phyloP scores from a whole-genome alignment of 2,329 filamentous ascomycete genomes.

The Stagonosporopsis vannaccii region DNA sequence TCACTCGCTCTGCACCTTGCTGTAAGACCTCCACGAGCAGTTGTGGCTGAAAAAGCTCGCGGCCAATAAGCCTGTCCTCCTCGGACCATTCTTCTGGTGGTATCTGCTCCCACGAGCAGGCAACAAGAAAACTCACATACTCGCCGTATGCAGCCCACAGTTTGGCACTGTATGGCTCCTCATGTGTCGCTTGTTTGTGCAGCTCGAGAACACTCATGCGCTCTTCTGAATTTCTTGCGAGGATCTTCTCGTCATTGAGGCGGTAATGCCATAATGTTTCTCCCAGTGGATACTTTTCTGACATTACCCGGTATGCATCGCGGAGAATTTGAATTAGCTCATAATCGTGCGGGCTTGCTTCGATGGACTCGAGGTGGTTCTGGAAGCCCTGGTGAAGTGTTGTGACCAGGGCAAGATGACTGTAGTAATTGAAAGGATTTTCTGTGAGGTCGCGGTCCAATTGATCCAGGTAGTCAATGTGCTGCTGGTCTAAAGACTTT shows the following conservation, averaged over 20 bases:
- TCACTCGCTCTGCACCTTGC: slow-evolving; percentile 73
- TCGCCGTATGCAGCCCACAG: slow-evolving; percentile 82
- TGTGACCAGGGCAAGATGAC: slow-evolving; percentile 57
- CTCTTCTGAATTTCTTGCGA: slow-evolving; percentile 68
- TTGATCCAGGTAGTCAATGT: slow-evolving; percentile 54
- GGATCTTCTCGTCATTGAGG: slow-evolving; percentile 73
- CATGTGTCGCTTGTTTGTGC: slow-evolving; percentile 72
- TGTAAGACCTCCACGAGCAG: slow-evolving; percentile 73
- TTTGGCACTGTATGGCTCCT: slow-evolving; percentile 76
- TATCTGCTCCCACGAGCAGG: slow-evolving; percentile 65
- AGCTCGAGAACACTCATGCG: slow-evolving; percentile 75
- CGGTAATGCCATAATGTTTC: slow-evolving; percentile 81
- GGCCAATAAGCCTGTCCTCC: slow-evolving; percentile 73
- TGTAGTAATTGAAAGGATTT: slow-evolving; percentile 59
- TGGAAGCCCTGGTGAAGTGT: slow-evolving; percentile 58
- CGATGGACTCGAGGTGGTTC: slow-evolving; percentile 46
- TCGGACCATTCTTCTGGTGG: slow-evolving; percentile 59
- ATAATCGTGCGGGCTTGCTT: slow-evolving; percentile 51
- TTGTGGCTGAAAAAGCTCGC: slow-evolving; percentile 75
- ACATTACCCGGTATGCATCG: slow-evolving; percentile 64
- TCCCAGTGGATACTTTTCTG: slow-evolving; percentile 71
- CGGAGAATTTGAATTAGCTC: slow-evolving; percentile 56
- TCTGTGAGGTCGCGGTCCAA: slow-evolving; percentile 53
- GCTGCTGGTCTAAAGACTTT: slow-evolving; percentile 52
- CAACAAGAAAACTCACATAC: slow-evolving; percentile 76